Evolutionary conservation across 805 yeast genomes (phyloP), one percentile per base, ranked within the genome.

Genomic region (Myxozyma monticola): DNA sequence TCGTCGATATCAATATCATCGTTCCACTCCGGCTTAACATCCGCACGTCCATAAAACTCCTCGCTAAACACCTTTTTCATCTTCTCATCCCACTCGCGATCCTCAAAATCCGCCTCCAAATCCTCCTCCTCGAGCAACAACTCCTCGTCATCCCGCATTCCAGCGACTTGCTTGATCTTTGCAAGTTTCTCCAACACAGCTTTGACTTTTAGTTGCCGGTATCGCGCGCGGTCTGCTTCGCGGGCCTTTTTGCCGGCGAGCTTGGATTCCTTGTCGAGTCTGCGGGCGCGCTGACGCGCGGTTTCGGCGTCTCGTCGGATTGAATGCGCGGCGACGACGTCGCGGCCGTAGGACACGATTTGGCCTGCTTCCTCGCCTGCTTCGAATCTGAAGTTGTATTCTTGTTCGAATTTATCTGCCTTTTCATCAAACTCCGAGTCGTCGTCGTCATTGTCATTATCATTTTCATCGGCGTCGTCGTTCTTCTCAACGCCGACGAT

Each of bases 361-460:
- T 91, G 96, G 0, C 91, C 88, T 5, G 96, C 78, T 58, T 82
- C 80, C 38, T 51, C 53, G 14, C 60, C 62, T 14, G 96, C 89
- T 69, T 93, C 99, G 66, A 79, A 93, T 66, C 99, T 79, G 76
- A 91, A 91, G 64, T 93, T 93, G 71, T 90, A 91, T 0, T 96
- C 96, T 56, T 81, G 81, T 68, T 93, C 99, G 62, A 88, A 89
- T 62, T 80, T 74, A 61, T 93, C 99, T 4, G 85, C 96, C 1
- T 95, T 93, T 37, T 88, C 86, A 42, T 91, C 97, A 63, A 90
- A 90, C 48, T 86, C 93, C 41, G 84, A 91, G 61, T 88, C 87
- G 4, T 68, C 74, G 12, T 76, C 78, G 48, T 69, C 69, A 18
- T 34, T 31, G 21, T 18, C 36, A 5, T 34, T 18, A 10, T 28